phyloP scores from a whole-genome alignment of 176 grass and related monocot species.

The Oryza punctata region DNA sequence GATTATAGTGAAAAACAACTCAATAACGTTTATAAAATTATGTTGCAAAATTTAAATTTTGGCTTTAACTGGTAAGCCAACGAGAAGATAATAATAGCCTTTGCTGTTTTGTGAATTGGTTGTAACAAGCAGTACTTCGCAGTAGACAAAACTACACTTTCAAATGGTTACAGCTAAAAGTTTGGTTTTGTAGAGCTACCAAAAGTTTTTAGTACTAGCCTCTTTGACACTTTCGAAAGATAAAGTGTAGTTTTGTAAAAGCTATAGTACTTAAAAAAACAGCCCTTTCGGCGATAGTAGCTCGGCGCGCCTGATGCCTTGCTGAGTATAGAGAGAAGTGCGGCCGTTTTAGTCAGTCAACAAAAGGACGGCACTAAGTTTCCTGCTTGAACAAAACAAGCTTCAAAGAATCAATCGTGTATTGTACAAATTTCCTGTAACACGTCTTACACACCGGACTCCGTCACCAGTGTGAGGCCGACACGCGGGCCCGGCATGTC shows the following conservation, averaged over 20 bases:
- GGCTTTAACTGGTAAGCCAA: too few relatives aligned
- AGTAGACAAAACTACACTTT: not conserved
- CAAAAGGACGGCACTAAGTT: not conserved
- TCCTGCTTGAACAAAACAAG: not conserved
- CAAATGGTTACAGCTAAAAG: not conserved
- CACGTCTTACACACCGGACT: conserved; percentile 20
- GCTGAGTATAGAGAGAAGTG: not conserved
- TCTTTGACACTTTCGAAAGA: not conserved
- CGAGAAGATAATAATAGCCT: too few relatives aligned
- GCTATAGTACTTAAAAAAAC: not conserved
- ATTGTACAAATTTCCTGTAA: conserved; percentile 30
- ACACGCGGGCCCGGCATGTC: conserved; percentile 31
- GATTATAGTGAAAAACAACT: too few relatives aligned
- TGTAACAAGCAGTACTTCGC: too few relatives aligned
- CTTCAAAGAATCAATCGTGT: conserved; percentile 59
- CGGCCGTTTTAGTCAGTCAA: not conserved
- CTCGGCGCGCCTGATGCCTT: not conserved
- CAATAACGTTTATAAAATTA: too few relatives aligned
- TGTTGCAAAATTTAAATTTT: too few relatives aligned
- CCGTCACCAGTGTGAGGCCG: conserved; percentile 40
- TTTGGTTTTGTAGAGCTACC: not conserved
- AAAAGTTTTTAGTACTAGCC: not conserved
- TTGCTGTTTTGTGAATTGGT: too few relatives aligned
- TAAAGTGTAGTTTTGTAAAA: not conserved
- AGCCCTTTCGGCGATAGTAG: not conserved